Conservation (phyloP, 805 yeast species). For the Sugiyamaella floridensis region DNA sequence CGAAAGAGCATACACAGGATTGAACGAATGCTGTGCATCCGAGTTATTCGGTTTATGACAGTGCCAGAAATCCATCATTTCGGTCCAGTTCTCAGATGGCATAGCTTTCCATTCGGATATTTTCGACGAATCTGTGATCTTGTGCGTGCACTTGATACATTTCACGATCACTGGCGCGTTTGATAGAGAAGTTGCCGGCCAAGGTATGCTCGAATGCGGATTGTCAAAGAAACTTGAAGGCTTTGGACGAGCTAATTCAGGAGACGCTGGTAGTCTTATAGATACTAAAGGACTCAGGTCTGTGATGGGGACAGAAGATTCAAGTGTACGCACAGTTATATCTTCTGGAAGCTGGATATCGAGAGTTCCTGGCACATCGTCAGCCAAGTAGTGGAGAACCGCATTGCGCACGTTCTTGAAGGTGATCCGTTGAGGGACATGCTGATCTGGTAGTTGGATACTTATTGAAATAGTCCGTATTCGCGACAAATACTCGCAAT, state of each 20-base stretch:
- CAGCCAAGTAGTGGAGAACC: constrained; percentile 1
- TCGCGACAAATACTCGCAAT: constrained; percentile 23
- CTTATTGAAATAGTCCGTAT: constrained; percentile 17
- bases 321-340: constrained; percentile 10
- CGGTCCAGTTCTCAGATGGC: constrained; percentile 93
- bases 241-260: constrained; percentile 7
- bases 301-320: neutral
- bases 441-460: constrained; percentile 12
- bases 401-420: constrained; percentile 13
- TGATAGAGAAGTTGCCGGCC: constrained; percentile 12
- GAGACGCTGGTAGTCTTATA: constrained; percentile 19
- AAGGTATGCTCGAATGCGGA: constrained; percentile 12
- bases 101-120: constrained; percentile 40
- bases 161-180: neutral
- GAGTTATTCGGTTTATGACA: constrained; percentile 54
- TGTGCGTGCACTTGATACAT: constrained; percentile 5
- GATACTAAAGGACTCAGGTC: constrained; percentile 7
- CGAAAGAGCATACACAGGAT: constrained; percentile 22
- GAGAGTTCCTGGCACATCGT: neutral
- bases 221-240: constrained; percentile 1
- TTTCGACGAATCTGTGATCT: constrained; percentile 2
- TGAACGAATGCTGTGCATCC: constrained; percentile 9
- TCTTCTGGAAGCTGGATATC: constrained; percentile 14
- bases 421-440: constrained; percentile 6
- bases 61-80: constrained; percentile 96